Evolutionary conservation across 441 rosid species (phyloP).

Genomic region (Macaranga tanarius): DNA sequence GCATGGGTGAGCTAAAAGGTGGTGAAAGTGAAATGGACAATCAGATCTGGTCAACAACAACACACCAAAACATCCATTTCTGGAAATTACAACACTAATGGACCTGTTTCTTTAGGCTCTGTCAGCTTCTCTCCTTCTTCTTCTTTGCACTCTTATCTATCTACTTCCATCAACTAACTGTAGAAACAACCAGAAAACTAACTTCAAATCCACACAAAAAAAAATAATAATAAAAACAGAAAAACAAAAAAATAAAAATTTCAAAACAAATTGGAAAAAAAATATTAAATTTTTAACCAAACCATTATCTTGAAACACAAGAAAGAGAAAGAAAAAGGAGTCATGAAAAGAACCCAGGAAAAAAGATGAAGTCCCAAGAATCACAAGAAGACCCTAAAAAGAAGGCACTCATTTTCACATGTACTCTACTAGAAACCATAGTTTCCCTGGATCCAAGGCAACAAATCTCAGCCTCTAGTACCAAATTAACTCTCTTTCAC

Average conservation of each 20-base stretch:
- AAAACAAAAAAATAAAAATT: neutral
- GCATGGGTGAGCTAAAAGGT: conserved; percentile 31
- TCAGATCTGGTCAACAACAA: conserved; percentile 49
- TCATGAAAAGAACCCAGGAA: conserved; percentile 52
- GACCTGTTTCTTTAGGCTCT: conserved; percentile 25
- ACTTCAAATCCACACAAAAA: conserved; percentile 30
- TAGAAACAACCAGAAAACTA: conserved; percentile 26
- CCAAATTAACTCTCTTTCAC: conserved; percentile 28
- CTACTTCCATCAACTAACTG: conserved; percentile 41
- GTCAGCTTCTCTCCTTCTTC: conserved; percentile 15
- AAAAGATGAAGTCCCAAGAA: conserved; percentile 42
- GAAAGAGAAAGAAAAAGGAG: conserved; percentile 31
- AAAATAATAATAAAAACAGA: neutral
- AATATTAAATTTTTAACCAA: conserved; percentile 26
- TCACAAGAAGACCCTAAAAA: conserved; percentile 55
- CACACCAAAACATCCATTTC: conserved; percentile 40
- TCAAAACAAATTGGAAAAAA: neutral
- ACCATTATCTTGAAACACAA: conserved; percentile 38
- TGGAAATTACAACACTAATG: conserved; percentile 26
- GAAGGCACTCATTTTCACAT: conserved; percentile 34
- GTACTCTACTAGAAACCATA: conserved; percentile 26
- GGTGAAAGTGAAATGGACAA: conserved; percentile 33
- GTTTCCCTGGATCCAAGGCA: conserved; percentile 71
- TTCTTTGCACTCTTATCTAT: conserved; percentile 42
- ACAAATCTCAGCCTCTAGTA: conserved; percentile 49